Evolutionary conservation across 345 rosid species (phyloP), one percentile per base, ranked within the genome.

Genomic region (Euphorbia tirucalli): DNA sequence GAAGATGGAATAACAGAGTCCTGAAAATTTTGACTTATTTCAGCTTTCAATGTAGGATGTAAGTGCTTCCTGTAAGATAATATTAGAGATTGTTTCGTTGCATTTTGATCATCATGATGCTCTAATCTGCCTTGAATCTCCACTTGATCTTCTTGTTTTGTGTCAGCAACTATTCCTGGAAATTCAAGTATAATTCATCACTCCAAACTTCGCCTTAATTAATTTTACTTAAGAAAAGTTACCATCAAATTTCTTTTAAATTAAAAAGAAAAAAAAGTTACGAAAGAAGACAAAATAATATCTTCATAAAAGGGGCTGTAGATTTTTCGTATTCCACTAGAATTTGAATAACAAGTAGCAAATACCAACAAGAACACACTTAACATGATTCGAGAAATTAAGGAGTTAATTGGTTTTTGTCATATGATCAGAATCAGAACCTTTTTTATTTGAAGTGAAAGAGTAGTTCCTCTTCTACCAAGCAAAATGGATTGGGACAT

Each of bases 161-260:
- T 75, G 68, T 85, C 95, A 39, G 90, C 85, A 76, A 79, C 75
- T 39, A 93, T 82, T 63, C 98, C 98, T 93, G 39, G 4, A 35
- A 35, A 35, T 3, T 35, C 39, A 35, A n/a, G 78, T 75, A 74
- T 70, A 4, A 43, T 9, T 43, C 11, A 13, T 43, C 11, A 43
- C 37, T 2, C 37, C n/a, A n/a, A n/a, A n/a, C n/a, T n/a, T n/a
- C n/a, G n/a, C n/a, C n/a, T n/a, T n/a, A n/a, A n/a, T n/a, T n/a
- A n/a, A n/a, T n/a, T n/a, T n/a, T n/a, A n/a, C n/a, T n/a, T n/a
- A n/a, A n/a, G n/a, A n/a, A n/a, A n/a, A n/a, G n/a, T n/a, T n/a
- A n/a, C n/a, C n/a, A n/a, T n/a, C n/a, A n/a, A n/a, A n/a, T n/a
- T n/a, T n/a, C n/a, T n/a, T n/a, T n/a, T n/a, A n/a, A n/a, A n/a